Evolutionary conservation across 2,329 filamentous ascomycete genomes (phyloP), one percentile per base, ranked within the genome.

Genomic region (Colletotrichum australisinense): DNA sequence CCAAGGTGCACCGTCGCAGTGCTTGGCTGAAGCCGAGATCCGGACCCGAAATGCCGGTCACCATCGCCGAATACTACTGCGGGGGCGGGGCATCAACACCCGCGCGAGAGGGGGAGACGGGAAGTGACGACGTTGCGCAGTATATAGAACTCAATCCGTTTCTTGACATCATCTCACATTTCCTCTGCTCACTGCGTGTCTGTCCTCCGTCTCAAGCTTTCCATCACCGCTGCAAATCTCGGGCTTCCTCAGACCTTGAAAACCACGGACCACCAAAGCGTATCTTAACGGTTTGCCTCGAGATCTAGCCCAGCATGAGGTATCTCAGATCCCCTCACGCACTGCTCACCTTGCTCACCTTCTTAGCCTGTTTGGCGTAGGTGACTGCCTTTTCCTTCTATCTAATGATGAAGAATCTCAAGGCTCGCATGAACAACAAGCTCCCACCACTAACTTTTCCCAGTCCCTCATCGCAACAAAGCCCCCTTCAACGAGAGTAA

Each of bases 1-100:
- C 49, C 24, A 46, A n/a, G 8, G 49, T 55, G 14, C 16, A 9
- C 57, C 14, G 22, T 53, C 30, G 46, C 42, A 28, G 35, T 19
- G 35, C 35, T 32, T 49, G 9, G 26, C 28, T 52, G 28, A 63
- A 53, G 28, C 69, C 66, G 59, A 66, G n/a, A 52, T 53, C 67
- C 70, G 70, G 70, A 14, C 38, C 70, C 70, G 70, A 73, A 65
- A n/a, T 70, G 70, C 70, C 67, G 70, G 60, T 53, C 22, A 26
- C 19, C 67, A n/a, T 60, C 42, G 59, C 70, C 70, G 67, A 65
- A 46, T 59, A 8, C 59, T 22, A 52, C 67, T 70, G 60, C 55
- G 66, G 70, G 66, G 70, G 66, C 66, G 66, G 60, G 70, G 70
- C 46, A 49, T 16, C 52, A 58, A 46, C 38, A 53, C 52, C 53